Percentiles rank a stretch among this genome's conserved stretches.
Evolutionary conservation across 257 asterid genomes (phyloP).

Genomic region (Perilla frutescens): DNA sequence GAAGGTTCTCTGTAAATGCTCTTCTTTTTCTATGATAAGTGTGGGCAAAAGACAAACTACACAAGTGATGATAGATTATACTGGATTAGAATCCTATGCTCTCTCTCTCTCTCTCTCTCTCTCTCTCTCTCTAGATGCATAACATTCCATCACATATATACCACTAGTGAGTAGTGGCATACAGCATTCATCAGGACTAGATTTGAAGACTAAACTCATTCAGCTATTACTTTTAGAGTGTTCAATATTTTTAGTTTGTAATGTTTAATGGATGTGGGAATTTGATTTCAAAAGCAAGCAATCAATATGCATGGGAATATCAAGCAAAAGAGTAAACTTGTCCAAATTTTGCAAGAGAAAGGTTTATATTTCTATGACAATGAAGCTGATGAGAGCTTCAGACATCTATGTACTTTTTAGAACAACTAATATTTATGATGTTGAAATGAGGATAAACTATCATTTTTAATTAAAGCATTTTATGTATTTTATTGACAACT

Average conservation of each 20-base stretch:
- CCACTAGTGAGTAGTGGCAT: too few species aligned
- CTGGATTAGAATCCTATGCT: conserved; percentile 53
- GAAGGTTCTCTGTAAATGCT: conserved; percentile 49
- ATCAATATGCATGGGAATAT: not conserved
- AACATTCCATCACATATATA: too few species aligned
- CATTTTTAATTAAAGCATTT: too few species aligned
- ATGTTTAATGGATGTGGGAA: too few species aligned
- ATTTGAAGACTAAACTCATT: not conserved
- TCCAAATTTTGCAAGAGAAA: not conserved
- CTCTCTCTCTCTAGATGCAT: not conserved
- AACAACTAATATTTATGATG: not conserved
- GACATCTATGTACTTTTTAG: not conserved
- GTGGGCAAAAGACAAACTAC: conserved; percentile 49
- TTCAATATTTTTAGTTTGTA: too few species aligned
- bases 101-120: not conserved
- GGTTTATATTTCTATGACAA: too few species aligned
- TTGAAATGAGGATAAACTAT: not conserved
- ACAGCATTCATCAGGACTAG: too few species aligned
- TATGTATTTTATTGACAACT: too few species aligned
- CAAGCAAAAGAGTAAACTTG: not conserved
- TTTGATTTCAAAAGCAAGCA: too few species aligned
- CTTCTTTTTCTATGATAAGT: conserved; percentile 25
- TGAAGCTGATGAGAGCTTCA: not conserved
- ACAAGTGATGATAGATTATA: conserved; percentile 28
- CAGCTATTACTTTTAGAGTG: not conserved